Evolutionary conservation across 441 rosid genomes (phyloP).

Genomic region (Hypseocharis bilobata): DNA sequence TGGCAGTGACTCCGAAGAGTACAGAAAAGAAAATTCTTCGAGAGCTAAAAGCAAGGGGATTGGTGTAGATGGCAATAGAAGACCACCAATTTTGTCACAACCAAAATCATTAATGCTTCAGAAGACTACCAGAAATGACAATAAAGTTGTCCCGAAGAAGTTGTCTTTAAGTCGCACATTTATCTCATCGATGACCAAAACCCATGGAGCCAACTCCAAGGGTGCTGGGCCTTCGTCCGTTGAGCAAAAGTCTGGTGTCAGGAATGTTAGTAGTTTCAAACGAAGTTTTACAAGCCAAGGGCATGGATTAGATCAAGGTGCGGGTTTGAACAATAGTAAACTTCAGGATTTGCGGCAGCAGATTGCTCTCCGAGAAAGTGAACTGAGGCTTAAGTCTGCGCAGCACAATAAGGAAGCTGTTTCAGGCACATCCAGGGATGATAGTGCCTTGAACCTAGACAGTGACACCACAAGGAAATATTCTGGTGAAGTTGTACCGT

Average conservation of each 20-base stretch:
- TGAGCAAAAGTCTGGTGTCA: conserved; percentile 35
- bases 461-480: conserved; percentile 33
- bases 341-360: conserved; percentile 77
- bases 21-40: conserved; percentile 21
- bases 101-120: conserved; percentile 32
- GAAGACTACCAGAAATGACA: conserved; percentile 30
- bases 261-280: conserved; percentile 27
- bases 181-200: conserved; percentile 29
- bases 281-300: conserved; percentile 39
- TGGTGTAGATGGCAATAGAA: conserved; percentile 27
- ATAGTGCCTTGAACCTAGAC: conserved; percentile 23
- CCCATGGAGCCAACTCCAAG: conserved; percentile 35
- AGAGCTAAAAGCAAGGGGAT: conserved; percentile 29
- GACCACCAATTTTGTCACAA: conserved; percentile 25
- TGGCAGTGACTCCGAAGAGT: conserved; percentile 63
- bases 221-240: conserved; percentile 27
- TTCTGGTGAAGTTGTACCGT: conserved; percentile 31
- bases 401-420: conserved; percentile 48
- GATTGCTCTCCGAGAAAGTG: conserved; percentile 78
- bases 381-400: conserved; percentile 60
- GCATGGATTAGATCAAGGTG: conserved; percentile 34
- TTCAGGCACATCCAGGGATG: conserved; percentile 26
- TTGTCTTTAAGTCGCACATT: conserved; percentile 36
- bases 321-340: conserved; percentile 37
- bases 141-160: conserved; percentile 37